phyloP scores from a whole-genome alignment of 2,329 filamentous ascomycete species.

The Penicillium sp. region DNA sequence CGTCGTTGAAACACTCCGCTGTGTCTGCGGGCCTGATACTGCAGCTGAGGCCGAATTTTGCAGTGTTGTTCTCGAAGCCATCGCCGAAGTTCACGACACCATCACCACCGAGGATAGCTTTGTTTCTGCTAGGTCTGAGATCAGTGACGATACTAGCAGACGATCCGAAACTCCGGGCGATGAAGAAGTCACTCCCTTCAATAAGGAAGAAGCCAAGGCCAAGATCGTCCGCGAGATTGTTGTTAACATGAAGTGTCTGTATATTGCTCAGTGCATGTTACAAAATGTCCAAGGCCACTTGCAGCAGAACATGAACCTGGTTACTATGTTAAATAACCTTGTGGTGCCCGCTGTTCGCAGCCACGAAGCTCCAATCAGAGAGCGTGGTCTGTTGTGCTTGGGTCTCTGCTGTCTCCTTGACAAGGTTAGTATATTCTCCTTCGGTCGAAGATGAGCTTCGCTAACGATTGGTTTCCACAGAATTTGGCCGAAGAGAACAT shows the following conservation, averaged over 20 bases:
- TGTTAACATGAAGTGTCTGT: constrained; percentile 96
- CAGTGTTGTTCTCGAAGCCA: constrained; percentile 73
- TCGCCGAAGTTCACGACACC: constrained; percentile 94
- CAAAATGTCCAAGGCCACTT: constrained; percentile 86
- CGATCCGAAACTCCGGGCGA: constrained; percentile 44
- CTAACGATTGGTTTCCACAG: constrained; percentile 33
- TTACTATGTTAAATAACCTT: constrained; percentile 96
- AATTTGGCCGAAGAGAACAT: constrained; percentile 90
- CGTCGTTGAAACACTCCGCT: constrained; percentile 74
- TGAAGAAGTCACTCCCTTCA: constrained; percentile 59
- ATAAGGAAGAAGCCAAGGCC: constrained; percentile 66
- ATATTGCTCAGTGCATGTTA: constrained; percentile 97
- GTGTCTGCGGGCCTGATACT: constrained; percentile 68
- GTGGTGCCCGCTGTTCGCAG: constrained; percentile 93
- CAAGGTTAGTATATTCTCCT: constrained; percentile 52
- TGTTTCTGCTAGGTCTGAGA: constrained; percentile 85
- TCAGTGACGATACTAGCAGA: constrained; percentile 64
- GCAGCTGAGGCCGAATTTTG: constrained; percentile 53
- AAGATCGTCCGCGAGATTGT: constrained; percentile 76
- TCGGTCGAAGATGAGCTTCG: neutral
- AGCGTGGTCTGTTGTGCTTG: constrained; percentile 83
- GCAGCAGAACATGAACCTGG: constrained; percentile 85
- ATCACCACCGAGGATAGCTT: constrained; percentile 82
- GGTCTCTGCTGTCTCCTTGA: constrained; percentile 90
- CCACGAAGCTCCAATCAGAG: constrained; percentile 87